These are phyloP conservation scores for Mentha longifolia DNA, from an alignment of 257 asterid species.

Conservation along the genomic window DNA sequence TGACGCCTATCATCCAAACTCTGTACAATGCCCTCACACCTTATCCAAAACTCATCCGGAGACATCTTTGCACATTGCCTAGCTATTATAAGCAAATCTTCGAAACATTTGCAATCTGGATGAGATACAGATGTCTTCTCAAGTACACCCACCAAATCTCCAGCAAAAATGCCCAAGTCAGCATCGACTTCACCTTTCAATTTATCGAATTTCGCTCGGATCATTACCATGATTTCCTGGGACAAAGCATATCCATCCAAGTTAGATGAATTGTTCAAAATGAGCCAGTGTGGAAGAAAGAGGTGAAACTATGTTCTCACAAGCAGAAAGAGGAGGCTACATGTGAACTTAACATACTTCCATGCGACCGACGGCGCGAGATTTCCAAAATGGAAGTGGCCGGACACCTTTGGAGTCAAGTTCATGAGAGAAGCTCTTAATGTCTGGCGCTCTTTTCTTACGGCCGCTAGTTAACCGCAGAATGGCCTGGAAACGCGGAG, in stretches of 20 bases:
- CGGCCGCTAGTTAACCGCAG: slow-evolving; percentile 86
- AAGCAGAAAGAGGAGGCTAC: slow-evolving; percentile 45
- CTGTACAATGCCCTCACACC: slow-evolving; percentile 93
- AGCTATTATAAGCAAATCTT: slow-evolving; percentile 86
- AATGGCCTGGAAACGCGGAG: slow-evolving; percentile 96
- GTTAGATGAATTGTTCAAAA: slow-evolving; percentile 22
- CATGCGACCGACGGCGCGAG: slow-evolving; percentile 85
- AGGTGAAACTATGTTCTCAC: slow-evolving; percentile 35
- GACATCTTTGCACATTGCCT: slow-evolving; percentile 83
- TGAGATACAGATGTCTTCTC: slow-evolving; percentile 71
- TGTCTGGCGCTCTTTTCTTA: slow-evolving; percentile 62
- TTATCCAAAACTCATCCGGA: slow-evolving; percentile 81
- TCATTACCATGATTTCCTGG: slow-evolving; percentile 81
- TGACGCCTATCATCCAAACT: slow-evolving; percentile 91
- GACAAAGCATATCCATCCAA: slow-evolving; percentile 28
- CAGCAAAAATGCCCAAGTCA: slow-evolving; percentile 88
- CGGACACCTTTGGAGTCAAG: slow-evolving; percentile 93
- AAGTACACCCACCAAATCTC: slow-evolving; percentile 80
- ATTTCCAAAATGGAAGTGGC: slow-evolving; percentile 94
- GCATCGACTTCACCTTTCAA: slow-evolving; percentile 82
- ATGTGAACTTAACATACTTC: slow-evolving; percentile 66
- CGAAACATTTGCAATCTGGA: slow-evolving; percentile 72
- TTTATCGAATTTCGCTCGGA: slow-evolving; percentile 80
- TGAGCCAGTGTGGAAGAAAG: slow-evolving; percentile 30
- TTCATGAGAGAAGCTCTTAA: slow-evolving; percentile 96